phyloP scores from a whole-genome alignment of 108 stramenopile genomes.

The Pseudonitzschia multiseries region DNA sequence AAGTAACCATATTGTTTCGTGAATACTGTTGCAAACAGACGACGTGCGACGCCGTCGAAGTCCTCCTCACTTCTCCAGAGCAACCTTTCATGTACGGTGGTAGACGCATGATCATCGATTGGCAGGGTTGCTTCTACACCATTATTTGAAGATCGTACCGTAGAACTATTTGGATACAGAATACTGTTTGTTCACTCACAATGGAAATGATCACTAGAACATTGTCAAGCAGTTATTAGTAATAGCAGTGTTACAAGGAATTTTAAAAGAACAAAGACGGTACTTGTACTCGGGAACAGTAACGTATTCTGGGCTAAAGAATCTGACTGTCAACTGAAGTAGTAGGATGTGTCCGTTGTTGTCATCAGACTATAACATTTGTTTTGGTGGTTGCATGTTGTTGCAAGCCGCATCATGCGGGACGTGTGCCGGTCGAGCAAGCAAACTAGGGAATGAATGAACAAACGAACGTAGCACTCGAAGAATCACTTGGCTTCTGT shows the following conservation, averaged over 20 bases:
- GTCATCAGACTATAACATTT: not conserved
- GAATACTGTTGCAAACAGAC: too few relatives aligned
- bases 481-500: not conserved
- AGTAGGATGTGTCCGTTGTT: not conserved
- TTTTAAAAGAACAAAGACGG: not conserved
- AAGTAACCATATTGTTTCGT: too few relatives aligned
- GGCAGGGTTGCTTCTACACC: too few relatives aligned
- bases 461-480: not conserved
- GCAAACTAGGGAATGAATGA: not conserved
- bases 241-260: not conserved
- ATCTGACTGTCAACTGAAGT: slow-evolving; percentile 5
- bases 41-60: too few relatives aligned
- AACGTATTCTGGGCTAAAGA: not conserved
- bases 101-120: too few relatives aligned
- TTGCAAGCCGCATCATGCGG: slow-evolving; percentile 4
- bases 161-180: too few relatives aligned
- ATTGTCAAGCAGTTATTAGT: not conserved
- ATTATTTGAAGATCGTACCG: too few relatives aligned
- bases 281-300: not conserved
- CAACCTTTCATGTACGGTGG: too few relatives aligned
- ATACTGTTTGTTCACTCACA: too few relatives aligned
- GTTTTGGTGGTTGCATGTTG: slow-evolving; percentile 6
- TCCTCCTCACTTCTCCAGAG: too few relatives aligned
- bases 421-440: not conserved
- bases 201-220: too few relatives aligned